Evolutionary conservation across 164 flowering plant genomes (phyloP).

Genomic region (Vitis rotundifolia): DNA sequence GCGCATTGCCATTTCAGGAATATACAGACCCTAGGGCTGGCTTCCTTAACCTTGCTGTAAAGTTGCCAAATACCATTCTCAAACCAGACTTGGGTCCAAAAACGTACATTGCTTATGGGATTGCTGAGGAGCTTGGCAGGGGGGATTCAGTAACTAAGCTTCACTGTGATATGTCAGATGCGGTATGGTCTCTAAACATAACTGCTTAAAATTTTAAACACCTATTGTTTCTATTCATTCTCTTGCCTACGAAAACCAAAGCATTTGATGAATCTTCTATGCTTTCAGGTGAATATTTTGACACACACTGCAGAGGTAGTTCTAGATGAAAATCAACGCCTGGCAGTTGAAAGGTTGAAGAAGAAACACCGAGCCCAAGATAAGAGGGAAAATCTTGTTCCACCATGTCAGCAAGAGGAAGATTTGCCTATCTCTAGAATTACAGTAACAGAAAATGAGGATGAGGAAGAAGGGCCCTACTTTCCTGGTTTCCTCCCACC

Average conservation of each 20-base stretch:
- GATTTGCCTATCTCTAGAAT: not conserved
- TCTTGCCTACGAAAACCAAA: not conserved
- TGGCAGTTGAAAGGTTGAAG: slow-evolving; percentile 42
- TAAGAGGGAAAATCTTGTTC: slow-evolving; percentile 32
- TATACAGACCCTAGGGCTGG: slow-evolving; percentile 71
- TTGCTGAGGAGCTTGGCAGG: slow-evolving; percentile 75
- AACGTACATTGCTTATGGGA: slow-evolving; percentile 87
- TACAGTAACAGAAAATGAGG: not conserved
- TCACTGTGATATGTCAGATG: slow-evolving; percentile 89
- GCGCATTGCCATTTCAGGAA: slow-evolving; percentile 77
- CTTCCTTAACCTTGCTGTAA: slow-evolving; percentile 70
- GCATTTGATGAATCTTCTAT: not conserved
- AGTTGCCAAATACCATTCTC: slow-evolving; percentile 55
- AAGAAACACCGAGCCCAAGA: slow-evolving; percentile 60
- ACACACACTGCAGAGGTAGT: slow-evolving; percentile 67
- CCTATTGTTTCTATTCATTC: not conserved
- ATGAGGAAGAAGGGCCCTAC: not conserved
- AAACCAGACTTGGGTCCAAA: slow-evolving; percentile 97
- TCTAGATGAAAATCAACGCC: slow-evolving; percentile 39
- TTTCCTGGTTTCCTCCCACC: slow-evolving; percentile 16
- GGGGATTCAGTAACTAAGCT: slow-evolving; percentile 96
- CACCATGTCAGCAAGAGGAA: not conserved
- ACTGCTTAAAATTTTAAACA: not conserved
- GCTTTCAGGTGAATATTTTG: slow-evolving; percentile 73
- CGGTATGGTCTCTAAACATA: slow-evolving; percentile 46